Percentiles rank a stretch among this genome's conserved stretches.
phyloP scores from a whole-genome alignment of 352 stramenopile species.

The Phytophthora idaei region DNA sequence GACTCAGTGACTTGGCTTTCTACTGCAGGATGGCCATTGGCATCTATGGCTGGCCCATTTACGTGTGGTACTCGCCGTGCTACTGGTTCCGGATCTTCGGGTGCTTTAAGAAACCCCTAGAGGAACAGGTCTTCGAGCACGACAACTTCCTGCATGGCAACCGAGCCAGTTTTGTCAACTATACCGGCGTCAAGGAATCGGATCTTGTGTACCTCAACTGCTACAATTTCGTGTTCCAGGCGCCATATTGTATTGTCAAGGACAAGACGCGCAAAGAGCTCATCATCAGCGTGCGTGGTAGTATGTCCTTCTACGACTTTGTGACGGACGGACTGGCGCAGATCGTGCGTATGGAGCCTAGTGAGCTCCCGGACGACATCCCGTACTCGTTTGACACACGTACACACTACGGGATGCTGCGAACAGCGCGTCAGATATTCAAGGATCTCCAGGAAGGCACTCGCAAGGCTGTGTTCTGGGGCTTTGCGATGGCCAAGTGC shows the following conservation, averaged over 20 bases:
- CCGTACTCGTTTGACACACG: slow-evolving; percentile 51
- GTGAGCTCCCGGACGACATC: slow-evolving; percentile 59
- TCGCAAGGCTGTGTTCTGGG: slow-evolving; percentile 67
- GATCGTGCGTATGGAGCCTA: slow-evolving; percentile 62
- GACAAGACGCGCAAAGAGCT: slow-evolving; percentile 64
- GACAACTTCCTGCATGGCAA: slow-evolving; percentile 69
- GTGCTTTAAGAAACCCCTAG: slow-evolving; percentile 53
- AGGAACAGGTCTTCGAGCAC: slow-evolving; percentile 62
- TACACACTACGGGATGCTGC: slow-evolving; percentile 78
- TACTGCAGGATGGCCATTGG: slow-evolving; percentile 73
- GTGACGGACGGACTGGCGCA: slow-evolving; percentile 74
- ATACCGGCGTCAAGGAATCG: slow-evolving; percentile 65
- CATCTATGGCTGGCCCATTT: slow-evolving; percentile 85
- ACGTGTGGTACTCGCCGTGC: slow-evolving; percentile 76
- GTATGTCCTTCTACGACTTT: slow-evolving; percentile 82
- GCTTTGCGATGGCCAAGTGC: slow-evolving; percentile 66
- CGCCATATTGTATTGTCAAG: slow-evolving; percentile 78
- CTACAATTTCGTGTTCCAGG: slow-evolving; percentile 80
- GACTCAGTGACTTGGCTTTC: slow-evolving; percentile 59
- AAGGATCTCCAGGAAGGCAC: slow-evolving; percentile 61
- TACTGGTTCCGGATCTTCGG: slow-evolving; percentile 72
- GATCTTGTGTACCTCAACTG: slow-evolving; percentile 80
- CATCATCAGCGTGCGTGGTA: slow-evolving; percentile 79
- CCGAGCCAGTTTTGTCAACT: slow-evolving; percentile 70
- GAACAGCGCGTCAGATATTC: slow-evolving; percentile 68